Evolutionary conservation across 2,329 filamentous ascomycete species (phyloP).

Genomic region (Pezicula neosporulosa): DNA sequence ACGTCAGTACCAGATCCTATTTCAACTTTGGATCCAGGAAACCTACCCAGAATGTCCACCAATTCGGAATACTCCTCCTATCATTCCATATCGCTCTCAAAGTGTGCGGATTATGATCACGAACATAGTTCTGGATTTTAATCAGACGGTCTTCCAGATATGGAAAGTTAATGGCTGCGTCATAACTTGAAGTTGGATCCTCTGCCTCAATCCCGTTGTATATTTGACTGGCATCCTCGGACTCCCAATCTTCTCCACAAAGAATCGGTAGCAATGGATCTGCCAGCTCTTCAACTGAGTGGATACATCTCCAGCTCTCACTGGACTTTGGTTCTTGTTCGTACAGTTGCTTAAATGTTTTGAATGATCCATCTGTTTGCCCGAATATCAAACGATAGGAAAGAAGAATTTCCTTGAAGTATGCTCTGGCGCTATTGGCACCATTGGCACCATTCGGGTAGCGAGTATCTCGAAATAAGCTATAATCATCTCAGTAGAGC

Average conservation of each 20-base stretch:
- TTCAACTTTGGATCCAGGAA: too few relatives aligned
- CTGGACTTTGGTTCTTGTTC: too few relatives aligned
- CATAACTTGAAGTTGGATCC: slow-evolving; percentile 3
- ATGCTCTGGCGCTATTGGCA: slow-evolving; percentile 1
- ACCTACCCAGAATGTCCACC: slow-evolving; percentile 12
- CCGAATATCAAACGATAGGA: slow-evolving; percentile 20
- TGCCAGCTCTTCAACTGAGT: background rate
- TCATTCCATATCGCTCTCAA: slow-evolving; percentile 9
- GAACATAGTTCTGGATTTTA: slow-evolving; percentile 9
- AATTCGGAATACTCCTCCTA: slow-evolving; percentile 4
- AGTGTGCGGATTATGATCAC: slow-evolving; percentile 2
- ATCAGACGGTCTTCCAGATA: slow-evolving; percentile 12
- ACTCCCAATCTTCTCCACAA: slow-evolving; percentile 7
- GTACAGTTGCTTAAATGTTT: slow-evolving; percentile 2
- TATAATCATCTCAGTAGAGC: background rate
- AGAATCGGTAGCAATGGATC: slow-evolving; percentile 11
- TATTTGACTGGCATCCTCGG: slow-evolving; percentile 2
- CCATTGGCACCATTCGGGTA: background rate
- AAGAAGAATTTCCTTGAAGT: slow-evolving; percentile 15
- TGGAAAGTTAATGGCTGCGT: slow-evolving; percentile 8
- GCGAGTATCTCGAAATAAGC: background rate
- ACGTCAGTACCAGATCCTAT: background rate
- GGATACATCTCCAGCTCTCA: too few relatives aligned
- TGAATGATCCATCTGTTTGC: slow-evolving; percentile 9
- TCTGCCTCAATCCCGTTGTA: slow-evolving; percentile 12